Evolutionary conservation across 257 asterid species (phyloP).

Genomic region (Gentiana dahurica): DNA sequence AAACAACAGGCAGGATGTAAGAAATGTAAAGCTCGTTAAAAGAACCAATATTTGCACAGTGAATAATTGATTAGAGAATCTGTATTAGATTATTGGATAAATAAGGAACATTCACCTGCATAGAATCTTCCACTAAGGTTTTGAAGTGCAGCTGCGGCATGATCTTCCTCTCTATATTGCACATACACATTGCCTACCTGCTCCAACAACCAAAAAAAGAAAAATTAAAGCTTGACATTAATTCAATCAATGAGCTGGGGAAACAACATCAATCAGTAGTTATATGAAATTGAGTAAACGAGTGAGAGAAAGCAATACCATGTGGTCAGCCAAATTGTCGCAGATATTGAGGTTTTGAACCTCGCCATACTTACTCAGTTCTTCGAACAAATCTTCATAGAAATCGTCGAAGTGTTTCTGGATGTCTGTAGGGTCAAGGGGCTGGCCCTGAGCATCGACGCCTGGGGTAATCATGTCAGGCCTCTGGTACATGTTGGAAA

Average conservation of each 20-base stretch:
- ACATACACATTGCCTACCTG: constrained; percentile 19
- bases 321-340: constrained; percentile 27
- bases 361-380: constrained; percentile 24
- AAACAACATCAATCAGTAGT: too few species aligned
- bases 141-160: constrained; percentile 20
- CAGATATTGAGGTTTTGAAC: constrained; percentile 23
- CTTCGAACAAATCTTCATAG: constrained; percentile 22
- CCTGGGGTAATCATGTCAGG: constrained; percentile 21
- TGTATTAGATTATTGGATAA: too few species aligned
- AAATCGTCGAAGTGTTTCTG: constrained; percentile 27
- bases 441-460: constrained; percentile 22
- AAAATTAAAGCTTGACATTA: too few species aligned
- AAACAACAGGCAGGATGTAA: too few species aligned
- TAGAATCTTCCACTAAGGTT: constrained; percentile 6
- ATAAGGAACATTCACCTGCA: too few species aligned
- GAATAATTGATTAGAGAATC: too few species aligned
- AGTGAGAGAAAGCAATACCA: constrained; percentile 3
- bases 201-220: too few species aligned
- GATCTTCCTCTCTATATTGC: constrained; percentile 24
- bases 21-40: too few species aligned
- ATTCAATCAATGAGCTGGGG: too few species aligned
- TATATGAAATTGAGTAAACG: too few species aligned
- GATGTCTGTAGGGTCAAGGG: constrained; percentile 17
- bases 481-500: constrained; percentile 17
- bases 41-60: too few species aligned